These are phyloP conservation scores for Globisporangium apiculatum DNA, from an alignment of 352 stramenopile genomes.

Conservation along the genomic window DNA sequence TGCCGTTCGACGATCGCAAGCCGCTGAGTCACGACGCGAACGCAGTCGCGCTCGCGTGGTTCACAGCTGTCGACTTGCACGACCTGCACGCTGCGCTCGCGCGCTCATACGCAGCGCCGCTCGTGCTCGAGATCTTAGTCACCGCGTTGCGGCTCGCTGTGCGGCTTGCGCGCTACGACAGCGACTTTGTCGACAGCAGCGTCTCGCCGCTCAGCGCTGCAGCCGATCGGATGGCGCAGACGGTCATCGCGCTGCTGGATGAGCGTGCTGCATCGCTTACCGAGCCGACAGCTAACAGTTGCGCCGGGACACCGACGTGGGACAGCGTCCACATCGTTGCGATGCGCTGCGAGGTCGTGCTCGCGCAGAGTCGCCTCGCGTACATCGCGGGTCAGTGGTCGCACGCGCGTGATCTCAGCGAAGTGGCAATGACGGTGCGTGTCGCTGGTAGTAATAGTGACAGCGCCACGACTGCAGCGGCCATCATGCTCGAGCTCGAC, in stretches of 20 bases:
- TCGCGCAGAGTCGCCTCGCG: conserved; percentile 29
- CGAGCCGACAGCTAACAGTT: too few species aligned
- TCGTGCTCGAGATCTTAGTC: conserved; percentile 26
- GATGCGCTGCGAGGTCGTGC: conserved; percentile 24
- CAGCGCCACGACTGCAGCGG: not conserved
- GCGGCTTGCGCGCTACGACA: conserved; percentile 21
- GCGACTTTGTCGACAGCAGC: conserved; percentile 21
- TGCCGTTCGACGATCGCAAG: conserved; percentile 33
- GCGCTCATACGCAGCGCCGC: not conserved
- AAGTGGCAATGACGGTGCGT: conserved; percentile 15
- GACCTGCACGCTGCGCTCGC: conserved; percentile 10
- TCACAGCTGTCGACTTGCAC: conserved; percentile 19
- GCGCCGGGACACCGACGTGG: not conserved
- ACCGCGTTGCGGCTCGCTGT: conserved; percentile 24
- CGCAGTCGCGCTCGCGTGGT: conserved; percentile 25
- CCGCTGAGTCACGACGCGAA: conserved; percentile 27
- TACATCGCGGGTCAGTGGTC: conserved; percentile 32
- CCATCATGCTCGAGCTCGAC: conserved; percentile 20
- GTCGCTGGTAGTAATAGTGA: conserved; percentile 7
- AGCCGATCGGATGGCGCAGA: conserved; percentile 25
- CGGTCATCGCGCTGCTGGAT: conserved; percentile 16
- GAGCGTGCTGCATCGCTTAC: not conserved
- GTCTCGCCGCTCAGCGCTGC: conserved; percentile 11
- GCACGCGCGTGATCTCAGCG: conserved; percentile 15
- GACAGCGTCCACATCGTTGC: not conserved